Base-by-base conservation (phyloP, 352 stramenopile genomes). In the Globisporangium spinosum region DNA sequence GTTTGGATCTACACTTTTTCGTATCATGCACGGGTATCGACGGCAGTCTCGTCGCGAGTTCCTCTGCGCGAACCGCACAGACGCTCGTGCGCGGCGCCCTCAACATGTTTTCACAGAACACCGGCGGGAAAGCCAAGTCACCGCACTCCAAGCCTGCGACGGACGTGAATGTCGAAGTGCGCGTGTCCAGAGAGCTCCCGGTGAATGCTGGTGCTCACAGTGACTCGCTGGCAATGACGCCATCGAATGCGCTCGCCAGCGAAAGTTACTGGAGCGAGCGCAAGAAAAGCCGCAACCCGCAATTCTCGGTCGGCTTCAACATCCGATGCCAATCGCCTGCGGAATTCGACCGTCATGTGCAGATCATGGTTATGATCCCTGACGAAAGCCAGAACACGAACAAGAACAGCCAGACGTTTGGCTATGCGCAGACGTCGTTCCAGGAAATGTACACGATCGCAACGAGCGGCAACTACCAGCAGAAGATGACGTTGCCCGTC, bases 351-450 rank as follows among this genome's bases (percentile, higher is more conserved):
- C 83, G 86, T 23, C 86, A 91, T 35, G 74, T 94, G 9, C 79
- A 90, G 69, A 78, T 94, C 62, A 78, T 89, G 69, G 74, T 94
- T 2, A 91, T 92, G 78, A 86, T 94, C 54, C 83, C 83, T 5
- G 86, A 94, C 35, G 86, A 94, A 68, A 70, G 74, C n/a, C 77
- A 81, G 34, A 71, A 71, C 10, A 82, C 80, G 8, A 90, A 90
- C 71, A 77, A 77, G 58, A 88, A 85, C 66, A 77, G 79, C 32
- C 81, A 89, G 62, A 67, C 89, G 27, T 93, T 91, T 62, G 85
- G 85, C 2, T 87, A 86, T 64, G 85, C 83, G 34, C 71, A 87
- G 60, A 87, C 85, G n/a, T 90, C 85, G 0, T 93, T 93, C 68
- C 85, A 91, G 51, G 82, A 93, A 59, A 79, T 93, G 72, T 89